phyloP scores from a whole-genome alignment of 2,329 filamentous ascomycete genomes.

The Didymella lethalis region DNA sequence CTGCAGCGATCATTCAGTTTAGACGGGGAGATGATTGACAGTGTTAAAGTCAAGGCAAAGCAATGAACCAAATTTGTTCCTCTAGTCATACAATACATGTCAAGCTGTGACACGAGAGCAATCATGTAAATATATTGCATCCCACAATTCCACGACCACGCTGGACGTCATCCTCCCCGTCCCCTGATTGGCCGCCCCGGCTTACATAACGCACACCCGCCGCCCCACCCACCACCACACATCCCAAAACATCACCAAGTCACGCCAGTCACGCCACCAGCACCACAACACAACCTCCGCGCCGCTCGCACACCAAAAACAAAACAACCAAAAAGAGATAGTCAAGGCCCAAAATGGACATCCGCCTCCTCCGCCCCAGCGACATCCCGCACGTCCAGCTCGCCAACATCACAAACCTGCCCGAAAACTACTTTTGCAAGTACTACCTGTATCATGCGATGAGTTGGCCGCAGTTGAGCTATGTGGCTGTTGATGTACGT shows the following conservation, averaged over 20 bases:
- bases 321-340: neutral
- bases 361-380: constrained; percentile 81
- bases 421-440: constrained; percentile 99
- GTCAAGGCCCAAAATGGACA: constrained; percentile 71
- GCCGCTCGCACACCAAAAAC: neutral
- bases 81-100: too few relatives aligned
- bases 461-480: constrained; percentile 96
- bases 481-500: constrained; percentile 85
- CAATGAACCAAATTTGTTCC: too few relatives aligned
- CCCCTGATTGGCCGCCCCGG: constrained; percentile 19
- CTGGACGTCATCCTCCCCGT: neutral
- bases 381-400: constrained; percentile 94
- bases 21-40: too few relatives aligned
- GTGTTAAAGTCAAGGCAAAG: too few relatives aligned
- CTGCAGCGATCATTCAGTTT: neutral
- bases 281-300: neutral
- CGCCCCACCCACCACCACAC: too few relatives aligned
- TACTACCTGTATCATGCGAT: constrained; percentile 99
- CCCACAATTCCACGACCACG: too few relatives aligned
- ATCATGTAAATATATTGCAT: too few relatives aligned
- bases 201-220: constrained; percentile 19
- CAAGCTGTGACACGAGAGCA: too few relatives aligned
- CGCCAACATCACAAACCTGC: constrained; percentile 97
- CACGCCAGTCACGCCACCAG: too few relatives aligned
- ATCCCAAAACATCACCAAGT: too few relatives aligned